These are phyloP conservation scores for Zancudomyces culisetae DNA, from an alignment of 371 early-diverging fungal genomes.

Conservation along the genomic window DNA sequence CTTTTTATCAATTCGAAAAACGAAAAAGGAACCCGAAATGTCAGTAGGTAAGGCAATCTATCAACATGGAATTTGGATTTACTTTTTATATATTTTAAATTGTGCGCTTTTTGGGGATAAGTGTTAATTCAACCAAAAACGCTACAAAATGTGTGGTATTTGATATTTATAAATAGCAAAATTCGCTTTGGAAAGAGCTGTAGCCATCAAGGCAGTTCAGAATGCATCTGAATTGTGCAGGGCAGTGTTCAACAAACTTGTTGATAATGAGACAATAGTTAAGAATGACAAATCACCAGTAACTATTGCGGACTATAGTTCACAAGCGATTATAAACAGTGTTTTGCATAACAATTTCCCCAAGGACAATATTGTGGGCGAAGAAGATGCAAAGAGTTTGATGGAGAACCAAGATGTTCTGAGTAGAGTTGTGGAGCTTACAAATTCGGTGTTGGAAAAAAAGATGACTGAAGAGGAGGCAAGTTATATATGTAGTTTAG, in stretches of 20 bases:
- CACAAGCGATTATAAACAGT: constrained; percentile 87
- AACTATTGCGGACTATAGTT: constrained; percentile 86
- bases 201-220: constrained; percentile 76
- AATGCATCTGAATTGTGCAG: constrained; percentile 67
- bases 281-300: constrained; percentile 92
- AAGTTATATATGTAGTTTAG: constrained; percentile 3
- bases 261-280: constrained; percentile 50
- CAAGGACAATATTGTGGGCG: constrained; percentile 75
- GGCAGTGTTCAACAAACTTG: constrained; percentile 53
- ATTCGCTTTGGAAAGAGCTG: constrained; percentile 35
- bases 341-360: constrained; percentile 57
- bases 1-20: no score
- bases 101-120: no score
- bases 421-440: constrained; percentile 57
- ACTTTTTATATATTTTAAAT: no score
- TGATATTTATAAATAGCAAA: no score
- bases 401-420: constrained; percentile 51
- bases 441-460: constrained; percentile 44
- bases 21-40: no score
- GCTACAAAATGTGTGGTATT: no score
- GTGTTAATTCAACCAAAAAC: no score
- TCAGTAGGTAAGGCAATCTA: no score
- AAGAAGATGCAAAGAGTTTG: constrained; percentile 78
- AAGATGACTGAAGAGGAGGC: constrained; percentile 45
- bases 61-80: no score